Evolutionary conservation across 805 yeast species (phyloP), one percentile per base, ranked within the genome.

Genomic region (Yamadazyma sp.): DNA sequence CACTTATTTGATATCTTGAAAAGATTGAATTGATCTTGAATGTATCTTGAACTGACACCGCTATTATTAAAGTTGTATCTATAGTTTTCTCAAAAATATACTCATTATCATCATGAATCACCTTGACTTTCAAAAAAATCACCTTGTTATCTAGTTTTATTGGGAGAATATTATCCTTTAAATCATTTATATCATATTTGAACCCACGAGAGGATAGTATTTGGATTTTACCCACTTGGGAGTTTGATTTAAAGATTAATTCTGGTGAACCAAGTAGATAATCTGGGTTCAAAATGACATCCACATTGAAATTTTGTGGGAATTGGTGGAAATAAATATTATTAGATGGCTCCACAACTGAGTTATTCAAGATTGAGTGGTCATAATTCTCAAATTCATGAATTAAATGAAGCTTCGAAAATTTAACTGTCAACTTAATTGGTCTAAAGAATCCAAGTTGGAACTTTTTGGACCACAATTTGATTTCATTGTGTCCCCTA

Each of bases 31-130:
- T 54, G 3, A 73, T 55, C 43, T 77, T 75, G 62, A 84, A 85
- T 8, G 80, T 77, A 53, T 86, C 95, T 48, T 84, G 91, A 2
- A 85, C 94, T 2, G 86, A 78, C 1, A 85, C 93, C 0, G 87
- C 80, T 6, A 85, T 60, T 4, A 75, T 66, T 24, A 86, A 61
- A 1, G 75, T 57, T 5, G 79, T 73, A 40, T 82, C 80, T 5
- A 82, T 50, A 25, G 23, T 11, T 31, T 38, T 40, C 10, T 40
- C 38, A 8, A 38, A 27, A 1, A 28, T 26, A 20, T 38, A 30
- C 9, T 31, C 49, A 5, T 52, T 48, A 5, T 41, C 36, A 8
- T 40, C 30, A 34, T 60, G 65, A 2, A 20, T 23, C 8, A 63
- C 42, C 3, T 31, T 40, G 4, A 54, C 52, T 14, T 43, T 42